Percentiles rank a stretch among this genome's conserved stretches.
Conservation (phyloP, 768 basidiomycete species). For the Leucocoprinus sp. region DNA sequence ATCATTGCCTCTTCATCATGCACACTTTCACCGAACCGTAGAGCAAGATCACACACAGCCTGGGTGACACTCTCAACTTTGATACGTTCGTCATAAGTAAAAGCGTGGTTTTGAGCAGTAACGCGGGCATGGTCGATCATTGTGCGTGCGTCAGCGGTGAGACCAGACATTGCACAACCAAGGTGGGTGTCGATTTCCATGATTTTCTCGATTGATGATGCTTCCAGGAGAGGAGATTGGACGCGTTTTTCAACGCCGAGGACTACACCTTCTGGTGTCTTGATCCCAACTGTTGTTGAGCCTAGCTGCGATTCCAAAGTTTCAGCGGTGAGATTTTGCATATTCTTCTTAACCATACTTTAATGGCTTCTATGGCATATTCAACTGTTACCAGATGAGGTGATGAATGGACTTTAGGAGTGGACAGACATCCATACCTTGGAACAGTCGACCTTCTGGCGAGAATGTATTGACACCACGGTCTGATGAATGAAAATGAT, state of each 20-base stretch:
- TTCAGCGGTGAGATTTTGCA: not conserved
- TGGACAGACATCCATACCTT: slow-evolving; percentile 52
- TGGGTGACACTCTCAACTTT: slow-evolving; percentile 98
- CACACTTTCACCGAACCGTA: slow-evolving; percentile 97
- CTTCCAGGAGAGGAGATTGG: slow-evolving; percentile 91
- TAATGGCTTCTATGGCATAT: slow-evolving; percentile 99
- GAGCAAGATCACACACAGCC: slow-evolving; percentile 94
- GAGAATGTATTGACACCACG: slow-evolving; percentile 99
- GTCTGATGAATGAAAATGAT: slow-evolving; percentile 36
- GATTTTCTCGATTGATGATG: slow-evolving; percentile 96
- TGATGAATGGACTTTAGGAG: slow-evolving; percentile 2
- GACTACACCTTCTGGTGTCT: slow-evolving; percentile 83
- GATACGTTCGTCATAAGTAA: slow-evolving; percentile 95
- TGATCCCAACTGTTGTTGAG: slow-evolving; percentile 94
- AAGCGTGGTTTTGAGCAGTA: slow-evolving; percentile 89
- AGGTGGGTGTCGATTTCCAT: slow-evolving; percentile 99
- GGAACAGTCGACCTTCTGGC: slow-evolving; percentile 95
- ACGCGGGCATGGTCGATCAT: slow-evolving; percentile 99
- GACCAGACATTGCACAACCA: slow-evolving; percentile 95
- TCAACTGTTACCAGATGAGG: slow-evolving; percentile 56
- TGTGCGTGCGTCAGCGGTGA: slow-evolving; percentile 96
- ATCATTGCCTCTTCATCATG: slow-evolving; percentile 99
- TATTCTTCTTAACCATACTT: slow-evolving; percentile 39
- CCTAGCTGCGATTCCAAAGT: slow-evolving; percentile 63
- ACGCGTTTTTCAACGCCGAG: slow-evolving; percentile 98